Conservation (phyloP, 768 basidiomycete species). For the Lactifluus piperatus region DNA sequence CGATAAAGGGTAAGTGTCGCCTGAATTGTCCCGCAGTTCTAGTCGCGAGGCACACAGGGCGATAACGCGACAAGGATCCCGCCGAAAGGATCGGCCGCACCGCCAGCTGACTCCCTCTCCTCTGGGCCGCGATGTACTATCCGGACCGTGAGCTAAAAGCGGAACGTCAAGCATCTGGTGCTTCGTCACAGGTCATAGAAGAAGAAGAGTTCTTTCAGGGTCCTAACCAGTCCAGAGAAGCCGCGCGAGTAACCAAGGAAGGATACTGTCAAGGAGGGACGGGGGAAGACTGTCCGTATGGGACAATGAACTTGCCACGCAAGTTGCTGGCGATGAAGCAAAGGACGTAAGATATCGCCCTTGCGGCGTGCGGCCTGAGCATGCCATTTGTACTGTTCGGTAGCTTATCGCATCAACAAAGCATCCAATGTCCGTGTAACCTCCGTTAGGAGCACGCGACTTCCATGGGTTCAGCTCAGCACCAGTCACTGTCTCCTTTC, state of each 20-base stretch:
- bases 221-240: slow-evolving; percentile 6
- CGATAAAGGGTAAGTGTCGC: not conserved
- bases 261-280: not conserved
- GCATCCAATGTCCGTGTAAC: not conserved
- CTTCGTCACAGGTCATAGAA: slow-evolving; percentile 7
- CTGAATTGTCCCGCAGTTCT: not conserved
- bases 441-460: not conserved
- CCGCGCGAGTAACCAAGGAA: not conserved
- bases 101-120: slow-evolving; percentile 1
- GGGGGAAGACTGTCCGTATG: not conserved
- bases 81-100: not conserved
- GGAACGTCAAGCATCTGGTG: slow-evolving; percentile 8
- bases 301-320: slow-evolving; percentile 10
- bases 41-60: slow-evolving; percentile 4
- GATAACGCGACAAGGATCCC: slow-evolving; percentile 9
- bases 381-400: slow-evolving; percentile 2
- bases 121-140: not conserved
- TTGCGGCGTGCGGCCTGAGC: not conserved
- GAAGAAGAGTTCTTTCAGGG: not conserved
- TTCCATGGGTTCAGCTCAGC: not conserved
- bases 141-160: slow-evolving; percentile 7
- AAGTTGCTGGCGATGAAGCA: not conserved
- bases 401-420: not conserved
- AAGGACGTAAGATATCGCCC: not conserved
- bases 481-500: not conserved